Evolutionary conservation across 2,329 filamentous ascomycete species (phyloP).

Genomic region (Cordyceps farinosa): DNA sequence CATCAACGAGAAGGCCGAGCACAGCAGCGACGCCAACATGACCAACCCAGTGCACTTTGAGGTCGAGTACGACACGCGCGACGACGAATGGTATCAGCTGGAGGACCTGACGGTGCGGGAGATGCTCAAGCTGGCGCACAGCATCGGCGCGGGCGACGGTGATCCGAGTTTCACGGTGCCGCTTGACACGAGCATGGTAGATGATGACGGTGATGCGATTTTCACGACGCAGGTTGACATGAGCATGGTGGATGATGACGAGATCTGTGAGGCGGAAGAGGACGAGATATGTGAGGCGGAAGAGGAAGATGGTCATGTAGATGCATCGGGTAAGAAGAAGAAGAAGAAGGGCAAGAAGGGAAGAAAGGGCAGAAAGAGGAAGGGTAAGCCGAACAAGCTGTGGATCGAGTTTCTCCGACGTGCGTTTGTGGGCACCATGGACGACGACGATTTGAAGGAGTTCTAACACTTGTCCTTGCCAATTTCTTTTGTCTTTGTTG

Average conservation of each 20-base stretch:
- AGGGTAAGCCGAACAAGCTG: constrained; percentile 58
- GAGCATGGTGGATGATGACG: neutral
- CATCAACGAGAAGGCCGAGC: constrained; percentile 64
- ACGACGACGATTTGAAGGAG: constrained; percentile 60
- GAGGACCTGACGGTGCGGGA: constrained; percentile 81
- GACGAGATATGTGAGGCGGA: neutral
- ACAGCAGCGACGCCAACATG: constrained; percentile 40
- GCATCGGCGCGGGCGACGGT: constrained; percentile 36
- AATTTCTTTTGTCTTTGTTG: neutral
- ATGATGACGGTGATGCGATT: neutral
- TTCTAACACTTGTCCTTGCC: constrained; percentile 25
- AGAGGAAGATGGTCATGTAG: constrained; percentile 31
- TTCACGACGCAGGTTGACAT: neutral
- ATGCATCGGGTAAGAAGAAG: constrained; percentile 13
- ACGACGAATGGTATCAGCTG: constrained; percentile 71
- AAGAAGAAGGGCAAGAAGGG: constrained; percentile 20
- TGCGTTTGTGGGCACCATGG: constrained; percentile 74
- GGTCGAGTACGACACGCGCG: constrained; percentile 80
- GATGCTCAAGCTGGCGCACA: constrained; percentile 73
- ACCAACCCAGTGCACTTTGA: constrained; percentile 68
- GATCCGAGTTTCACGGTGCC: neutral
- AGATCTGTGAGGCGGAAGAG: neutral
- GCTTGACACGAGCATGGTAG: neutral
- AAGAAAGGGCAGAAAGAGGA: constrained; percentile 41
- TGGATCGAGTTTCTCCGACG: constrained; percentile 76